Percentiles rank a stretch among this genome's conserved stretches.
Evolutionary conservation across 257 asterid species (phyloP).

Genomic region (Nicotiana sylvestris): DNA sequence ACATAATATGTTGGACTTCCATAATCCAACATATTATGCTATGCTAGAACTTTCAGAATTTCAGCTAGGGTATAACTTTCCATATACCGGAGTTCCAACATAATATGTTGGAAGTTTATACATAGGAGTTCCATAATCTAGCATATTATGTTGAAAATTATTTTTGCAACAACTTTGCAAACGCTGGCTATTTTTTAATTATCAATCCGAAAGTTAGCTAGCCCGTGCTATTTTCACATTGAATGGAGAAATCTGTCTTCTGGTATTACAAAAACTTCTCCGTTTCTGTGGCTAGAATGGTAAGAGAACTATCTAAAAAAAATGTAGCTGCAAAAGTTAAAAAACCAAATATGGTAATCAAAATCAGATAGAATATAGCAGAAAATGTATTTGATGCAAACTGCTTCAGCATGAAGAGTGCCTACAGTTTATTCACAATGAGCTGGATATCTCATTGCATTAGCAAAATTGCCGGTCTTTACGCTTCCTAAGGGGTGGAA

Average conservation of each 20-base stretch:
- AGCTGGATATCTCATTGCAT: neutral
- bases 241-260: neutral
- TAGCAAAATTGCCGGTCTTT: neutral
- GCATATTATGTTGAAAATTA: no score
- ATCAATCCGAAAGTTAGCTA: no score
- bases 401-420: neutral
- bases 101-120: no score
- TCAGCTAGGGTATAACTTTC: no score
- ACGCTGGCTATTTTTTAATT: no score
- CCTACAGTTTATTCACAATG: neutral
- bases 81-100: no score
- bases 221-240: no score
- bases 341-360: neutral
- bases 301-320: neutral
- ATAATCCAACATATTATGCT: no score
- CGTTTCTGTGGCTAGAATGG: neutral
- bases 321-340: neutral
- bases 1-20: no score
- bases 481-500: neutral
- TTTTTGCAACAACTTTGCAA: no score
- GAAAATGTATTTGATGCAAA: slow-evolving; percentile 5
- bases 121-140: no score
- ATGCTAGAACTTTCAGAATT: no score
- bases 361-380: neutral
- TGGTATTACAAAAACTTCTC: neutral